A percentile compares a stretch with the other conserved stretches of the same genome.
Evolutionary conservation across 2,329 filamentous ascomycete genomes (phyloP).

Genomic region (Colletotrichum endophyticum): DNA sequence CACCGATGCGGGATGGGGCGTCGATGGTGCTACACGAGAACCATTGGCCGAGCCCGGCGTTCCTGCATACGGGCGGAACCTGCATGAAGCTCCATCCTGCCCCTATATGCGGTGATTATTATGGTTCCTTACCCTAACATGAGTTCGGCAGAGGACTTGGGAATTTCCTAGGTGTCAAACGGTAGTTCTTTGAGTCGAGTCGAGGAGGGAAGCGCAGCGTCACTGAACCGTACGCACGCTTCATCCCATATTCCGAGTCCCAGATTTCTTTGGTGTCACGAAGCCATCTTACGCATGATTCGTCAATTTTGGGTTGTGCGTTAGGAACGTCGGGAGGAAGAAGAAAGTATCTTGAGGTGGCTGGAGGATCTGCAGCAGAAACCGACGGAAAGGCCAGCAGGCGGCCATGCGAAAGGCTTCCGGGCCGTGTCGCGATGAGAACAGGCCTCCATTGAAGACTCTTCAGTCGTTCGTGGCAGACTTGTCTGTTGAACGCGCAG

Average conservation of each 20-base stretch:
- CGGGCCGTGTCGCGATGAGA: neutral
- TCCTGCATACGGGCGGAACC: slow-evolving; percentile 17
- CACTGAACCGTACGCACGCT: neutral
- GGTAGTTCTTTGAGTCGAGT: neutral
- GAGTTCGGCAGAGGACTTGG: neutral
- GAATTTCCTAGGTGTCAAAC: neutral
- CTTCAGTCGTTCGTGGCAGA: neutral
- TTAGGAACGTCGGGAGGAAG: neutral
- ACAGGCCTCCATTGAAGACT: neutral
- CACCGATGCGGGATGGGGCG: neutral
- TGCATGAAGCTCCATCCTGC: slow-evolving; percentile 2
- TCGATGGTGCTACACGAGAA: neutral
- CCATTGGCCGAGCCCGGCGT: slow-evolving; percentile 4
- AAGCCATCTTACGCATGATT: neutral
- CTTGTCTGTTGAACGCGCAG: neutral
- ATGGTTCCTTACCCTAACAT: neutral
- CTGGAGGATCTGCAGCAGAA: neutral
- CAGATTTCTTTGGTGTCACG: neutral
- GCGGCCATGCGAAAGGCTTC: neutral
- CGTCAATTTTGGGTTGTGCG: neutral
- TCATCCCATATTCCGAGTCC: neutral
- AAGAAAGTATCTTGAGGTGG: neutral
- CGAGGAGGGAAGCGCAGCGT: neutral
- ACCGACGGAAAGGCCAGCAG: neutral
- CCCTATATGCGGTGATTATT: slow-evolving; percentile 5